Percentiles rank a stretch among this genome's conserved stretches.
Evolutionary conservation across 2,329 filamentous ascomycete species (phyloP).

Genomic region (Colletotrichum sp.): DNA sequence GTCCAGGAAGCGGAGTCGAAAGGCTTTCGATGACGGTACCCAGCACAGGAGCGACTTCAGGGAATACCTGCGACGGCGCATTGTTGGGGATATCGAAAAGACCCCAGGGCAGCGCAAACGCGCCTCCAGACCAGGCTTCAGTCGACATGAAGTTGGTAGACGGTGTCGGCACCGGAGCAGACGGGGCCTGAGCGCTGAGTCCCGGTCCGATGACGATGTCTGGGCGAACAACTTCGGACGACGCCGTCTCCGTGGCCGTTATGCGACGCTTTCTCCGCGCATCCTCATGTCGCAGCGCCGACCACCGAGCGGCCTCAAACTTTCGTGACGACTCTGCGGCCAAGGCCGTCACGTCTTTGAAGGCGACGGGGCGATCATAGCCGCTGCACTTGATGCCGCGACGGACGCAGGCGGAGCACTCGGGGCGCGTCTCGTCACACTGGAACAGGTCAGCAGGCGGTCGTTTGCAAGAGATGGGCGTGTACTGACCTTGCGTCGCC

Average conservation of each 20-base stretch:
- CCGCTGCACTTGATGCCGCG: constrained; percentile 12
- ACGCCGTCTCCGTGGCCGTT: background rate
- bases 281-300: background rate
- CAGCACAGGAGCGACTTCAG: no score
- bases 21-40: background rate
- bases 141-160: background rate
- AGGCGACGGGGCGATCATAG: constrained; percentile 4
- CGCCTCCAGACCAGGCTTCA: background rate
- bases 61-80: background rate
- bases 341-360: constrained; percentile 5
- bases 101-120: background rate
- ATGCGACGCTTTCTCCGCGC: background rate
- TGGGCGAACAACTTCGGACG: background rate
- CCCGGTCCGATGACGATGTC: background rate
- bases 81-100: background rate
- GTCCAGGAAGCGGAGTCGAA: background rate
- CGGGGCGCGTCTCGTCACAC: constrained; percentile 12
- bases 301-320: constrained; percentile 10
- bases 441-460: background rate
- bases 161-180: background rate
- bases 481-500: background rate
- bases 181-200: background rate
- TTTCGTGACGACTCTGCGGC: constrained; percentile 7
- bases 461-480: background rate
- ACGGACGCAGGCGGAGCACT: background rate